Evolutionary conservation across 331 rosid species (phyloP), one percentile per base, ranked within the genome.

Genomic region (Phaseolus coccineus): DNA sequence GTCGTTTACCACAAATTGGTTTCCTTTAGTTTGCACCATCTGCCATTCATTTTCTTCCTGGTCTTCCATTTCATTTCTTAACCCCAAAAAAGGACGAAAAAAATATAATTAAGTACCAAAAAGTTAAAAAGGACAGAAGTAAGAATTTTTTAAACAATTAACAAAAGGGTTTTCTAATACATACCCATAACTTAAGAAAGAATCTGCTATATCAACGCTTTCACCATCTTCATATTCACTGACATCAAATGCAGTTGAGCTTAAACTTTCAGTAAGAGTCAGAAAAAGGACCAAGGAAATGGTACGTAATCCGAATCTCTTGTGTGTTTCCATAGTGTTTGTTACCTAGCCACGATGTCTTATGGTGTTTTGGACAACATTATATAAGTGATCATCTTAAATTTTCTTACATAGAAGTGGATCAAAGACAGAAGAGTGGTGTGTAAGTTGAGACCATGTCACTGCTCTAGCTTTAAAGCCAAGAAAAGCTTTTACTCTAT

Each of bases 1-100:
- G 27, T 84, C 90, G 2, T 89, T 89, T 67, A 91, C 83, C 72
- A 90, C 89, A 87, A 96, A 96, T 31, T 93, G 99, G 86, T 91
- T 96, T 52, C 93, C 97, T 81, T 89, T 91, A 76, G 62, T 96
- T 89, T 89, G 86, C 84, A 93, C 97, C 92, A 93, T 88, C 72
- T 51, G 75, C 98, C 98, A 90, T 55, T 74, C 86, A 4, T 53
- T 37, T 50, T 66, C 86, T 67, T 76, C 86, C 74, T 65, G 58
- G 73, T 79, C 86, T 67, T 69, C 86, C 74, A 65, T 65, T 74
- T 75, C 89, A 79, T 73, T 70, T 55, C 82, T 85, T 76, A 30
- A 67, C 22, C 52, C 76, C 25, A 16, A 39, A 37, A 39, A 3
- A n/a, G 11, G 27, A 4, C 0, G 15, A 19, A 28, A 78, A 28